Base-by-base conservation (phyloP, 257 asterid genomes). In the Solanum sitiens region DNA sequence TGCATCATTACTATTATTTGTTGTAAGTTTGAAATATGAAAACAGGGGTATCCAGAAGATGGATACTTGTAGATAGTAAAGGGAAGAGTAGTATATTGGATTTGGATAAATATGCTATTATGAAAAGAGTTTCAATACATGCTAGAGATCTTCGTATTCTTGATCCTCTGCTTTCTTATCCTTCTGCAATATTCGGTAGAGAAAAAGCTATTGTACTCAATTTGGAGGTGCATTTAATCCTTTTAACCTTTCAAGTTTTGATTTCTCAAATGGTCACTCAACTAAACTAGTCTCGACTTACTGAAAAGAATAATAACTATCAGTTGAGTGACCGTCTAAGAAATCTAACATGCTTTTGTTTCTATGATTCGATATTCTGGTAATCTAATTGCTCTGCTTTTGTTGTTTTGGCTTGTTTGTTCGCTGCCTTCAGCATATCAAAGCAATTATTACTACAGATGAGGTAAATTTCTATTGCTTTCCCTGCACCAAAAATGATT, bases 71-170 rank as follows among this genome's bases (percentile, higher is more conserved):
- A 83, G 94, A 95, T 86, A 88, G 90, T 61, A 92, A 83, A 9
- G 99, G 99, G 16, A 85, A 92, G 42, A 96, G 96, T 68, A 87
- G 84, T 21, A 89, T 93, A 9, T 12, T 95, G 91, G 99, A 97
- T 93, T 91, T 96, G 95, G 98, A 97, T 90, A 97, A 94, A 91
- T 91, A 90, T 76, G 95, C 93, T 50, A 94, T 95, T 27, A 93
- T 97, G 99, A 91, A 90, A 83, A 89, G 98, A 74, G 94, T 95
- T 40, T 93, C 94, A 2, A 94, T 95, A 25, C 94, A 95, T 89
- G 97, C 98, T 8, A 91, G 99, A 87, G 99, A 97, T 87, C 98
- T 97, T 50, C 89, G 99, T 40, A 92, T 97, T 91, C 96, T 97
- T 32, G 99, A 97, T 86, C 98, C 98, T 87, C 53, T 95, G 82